Conservation (phyloP, 306 rosid genomes). For the Alnus rubra region DNA sequence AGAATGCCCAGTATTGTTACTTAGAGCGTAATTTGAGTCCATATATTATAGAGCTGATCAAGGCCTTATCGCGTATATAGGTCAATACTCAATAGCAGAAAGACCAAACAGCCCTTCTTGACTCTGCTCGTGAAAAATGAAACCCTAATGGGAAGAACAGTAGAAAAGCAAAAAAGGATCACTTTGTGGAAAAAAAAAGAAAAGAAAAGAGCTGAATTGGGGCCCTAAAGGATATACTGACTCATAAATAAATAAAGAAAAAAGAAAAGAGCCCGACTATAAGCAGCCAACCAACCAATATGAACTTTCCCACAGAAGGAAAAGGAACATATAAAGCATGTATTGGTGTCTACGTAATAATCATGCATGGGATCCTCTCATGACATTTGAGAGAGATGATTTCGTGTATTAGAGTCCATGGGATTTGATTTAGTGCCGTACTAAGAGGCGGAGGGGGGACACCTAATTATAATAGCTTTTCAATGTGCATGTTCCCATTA, state of each 20-base stretch:
- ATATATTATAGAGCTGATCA: not conserved
- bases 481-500: constrained; percentile 62
- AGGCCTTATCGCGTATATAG: not conserved
- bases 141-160: not conserved
- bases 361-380: constrained; percentile 77
- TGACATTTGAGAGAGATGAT: constrained; percentile 38
- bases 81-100: not conserved
- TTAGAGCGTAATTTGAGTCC: not conserved
- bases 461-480: constrained; percentile 59
- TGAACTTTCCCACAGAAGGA: constrained; percentile 17
- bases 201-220: constrained; percentile 5
- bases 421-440: constrained; percentile 33
- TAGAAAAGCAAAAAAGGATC: not conserved
- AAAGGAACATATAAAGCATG: constrained; percentile 33
- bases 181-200: not conserved
- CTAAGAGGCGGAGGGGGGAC: constrained; percentile 40
- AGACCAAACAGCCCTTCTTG: not conserved
- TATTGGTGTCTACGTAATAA: constrained; percentile 63
- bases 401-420: constrained; percentile 29
- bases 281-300: constrained; percentile 9
- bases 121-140: not conserved
- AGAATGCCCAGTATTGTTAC: not conserved
- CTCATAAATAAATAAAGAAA: not conserved
- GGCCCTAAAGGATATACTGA: not conserved
- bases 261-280: not conserved